Conservation (phyloP, 345 rosid genomes). For the Psidium guajava region DNA sequence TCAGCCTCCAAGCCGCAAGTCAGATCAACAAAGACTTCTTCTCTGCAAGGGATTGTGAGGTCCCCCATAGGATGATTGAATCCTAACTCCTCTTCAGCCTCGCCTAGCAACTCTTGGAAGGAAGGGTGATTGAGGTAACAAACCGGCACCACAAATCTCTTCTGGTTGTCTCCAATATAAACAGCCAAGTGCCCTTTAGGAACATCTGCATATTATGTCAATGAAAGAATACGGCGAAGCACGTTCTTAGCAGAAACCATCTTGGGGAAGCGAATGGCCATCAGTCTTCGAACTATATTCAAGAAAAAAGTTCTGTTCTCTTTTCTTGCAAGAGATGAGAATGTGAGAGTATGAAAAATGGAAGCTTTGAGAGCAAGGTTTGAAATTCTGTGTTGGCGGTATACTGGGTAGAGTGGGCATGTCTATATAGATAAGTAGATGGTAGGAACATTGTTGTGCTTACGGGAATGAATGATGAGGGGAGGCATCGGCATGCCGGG, state of each 20-base stretch:
- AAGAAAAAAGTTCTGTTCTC: neutral
- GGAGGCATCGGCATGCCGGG: neutral
- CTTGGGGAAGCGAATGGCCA: neutral
- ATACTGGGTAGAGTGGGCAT: neutral
- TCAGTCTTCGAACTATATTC: neutral
- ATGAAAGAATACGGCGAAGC: neutral
- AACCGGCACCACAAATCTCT: conserved; percentile 22
- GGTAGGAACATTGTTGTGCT: neutral
- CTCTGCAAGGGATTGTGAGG: conserved; percentile 26
- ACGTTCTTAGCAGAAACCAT: neutral
- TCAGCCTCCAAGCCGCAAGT: neutral
- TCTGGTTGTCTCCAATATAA: conserved; percentile 24
- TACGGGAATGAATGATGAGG: neutral
- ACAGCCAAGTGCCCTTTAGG: conserved; percentile 23
- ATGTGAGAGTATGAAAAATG: neutral
- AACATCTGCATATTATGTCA: neutral
- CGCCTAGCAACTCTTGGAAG: conserved; percentile 20
- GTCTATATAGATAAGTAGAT: neutral
- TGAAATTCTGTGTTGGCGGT: neutral
- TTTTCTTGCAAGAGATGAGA: neutral
- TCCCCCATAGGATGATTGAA: conserved; percentile 30
- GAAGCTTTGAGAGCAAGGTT: neutral
- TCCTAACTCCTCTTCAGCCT: conserved; percentile 29
- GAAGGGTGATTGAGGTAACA: conserved; percentile 16
- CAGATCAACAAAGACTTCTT: conserved; percentile 16